Base-by-base conservation (phyloP, 305 asterid genomes). In the Fraxinus platypoda region DNA sequence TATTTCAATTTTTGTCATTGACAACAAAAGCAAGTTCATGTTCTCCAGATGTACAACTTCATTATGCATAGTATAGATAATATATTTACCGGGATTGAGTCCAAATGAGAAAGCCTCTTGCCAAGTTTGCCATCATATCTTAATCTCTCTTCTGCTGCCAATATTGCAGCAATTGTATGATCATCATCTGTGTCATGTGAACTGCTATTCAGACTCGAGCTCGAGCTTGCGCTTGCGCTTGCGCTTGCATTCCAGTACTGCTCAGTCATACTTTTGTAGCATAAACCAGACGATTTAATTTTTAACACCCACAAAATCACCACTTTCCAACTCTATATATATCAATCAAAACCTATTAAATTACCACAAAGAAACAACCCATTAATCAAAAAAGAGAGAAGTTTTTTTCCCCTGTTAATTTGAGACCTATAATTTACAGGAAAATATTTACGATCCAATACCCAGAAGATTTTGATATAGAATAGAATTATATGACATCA, bases 71-170 rank as follows among this genome's bases (percentile, higher is more conserved):
- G 2, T 35, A 35, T 57, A 34, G 57, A 81, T 66, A 78, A 80
- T 11, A 78, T 17, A 62, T 77, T 73, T 88, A 95, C 98, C 88
- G 98, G 96, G 46, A 95, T 93, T 4, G 99, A 95, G 79, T 92
- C 97, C 84, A 95, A 86, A 85, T 95, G 99, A 31, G 99, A 94
- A 73, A 95, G 97, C 90, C 96, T 89, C 87, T 87, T 94, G 28
- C 97, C 97, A 76, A 93, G 97, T 74, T 83, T 93, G 68, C 89
- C 88, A 62, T 88, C 94, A 81, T 80, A 23, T 73, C 81, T 85
- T 62, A 80, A 79, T 1, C 68, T 86, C 70, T 94, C 97, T 15
- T 94, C 98, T 84, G 91, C 93, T 2, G 94, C 97, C 82, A 95
- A 88, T 64, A 93, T 89, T 21, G 81, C 86, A 43, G 97, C 99